Evolutionary conservation across 495 filamentous ascomycete species (phyloP).

Genomic region (Aspergillus ostianus): DNA sequence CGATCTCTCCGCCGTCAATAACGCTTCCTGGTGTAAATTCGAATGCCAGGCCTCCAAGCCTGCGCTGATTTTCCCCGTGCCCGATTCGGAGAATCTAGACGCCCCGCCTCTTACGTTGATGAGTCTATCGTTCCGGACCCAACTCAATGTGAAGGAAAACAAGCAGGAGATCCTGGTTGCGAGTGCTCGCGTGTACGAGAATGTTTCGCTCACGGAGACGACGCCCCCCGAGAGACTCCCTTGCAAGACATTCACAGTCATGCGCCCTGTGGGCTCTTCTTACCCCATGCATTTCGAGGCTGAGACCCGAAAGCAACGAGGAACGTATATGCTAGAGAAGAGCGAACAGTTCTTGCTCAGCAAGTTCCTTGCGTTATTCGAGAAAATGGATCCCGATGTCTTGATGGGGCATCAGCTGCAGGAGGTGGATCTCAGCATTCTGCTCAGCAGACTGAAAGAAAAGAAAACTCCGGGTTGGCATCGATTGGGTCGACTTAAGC

Average conservation of each 20-base stretch:
- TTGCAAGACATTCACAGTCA: slow-evolving; percentile 85
- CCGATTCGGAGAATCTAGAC: slow-evolving; percentile 74
- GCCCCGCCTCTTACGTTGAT: slow-evolving; percentile 87
- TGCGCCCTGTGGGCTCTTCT: slow-evolving; percentile 71
- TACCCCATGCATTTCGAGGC: slow-evolving; percentile 86
- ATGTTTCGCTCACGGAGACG: slow-evolving; percentile 82
- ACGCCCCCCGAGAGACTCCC: slow-evolving; percentile 84
- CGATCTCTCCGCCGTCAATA: slow-evolving; percentile 80
- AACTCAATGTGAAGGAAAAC: slow-evolving; percentile 88
- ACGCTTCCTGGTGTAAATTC: slow-evolving; percentile 95
- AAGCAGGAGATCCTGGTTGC: slow-evolving; percentile 93
- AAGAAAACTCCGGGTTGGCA: slow-evolving; percentile 93
- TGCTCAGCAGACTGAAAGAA: slow-evolving; percentile 83
- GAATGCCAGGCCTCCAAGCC: slow-evolving; percentile 81
- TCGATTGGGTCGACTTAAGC: slow-evolving; percentile 79
- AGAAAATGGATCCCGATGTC: slow-evolving; percentile 87
- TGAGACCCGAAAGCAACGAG: slow-evolving; percentile 66
- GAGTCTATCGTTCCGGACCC: slow-evolving; percentile 86
- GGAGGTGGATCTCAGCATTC: slow-evolving; percentile 90
- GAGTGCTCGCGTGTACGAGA: slow-evolving; percentile 88
- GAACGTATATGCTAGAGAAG: slow-evolving; percentile 74
- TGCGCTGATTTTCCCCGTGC: slow-evolving; percentile 63
- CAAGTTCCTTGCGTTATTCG: slow-evolving; percentile 84
- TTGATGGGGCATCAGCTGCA: slow-evolving; percentile 94
- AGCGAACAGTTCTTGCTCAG: slow-evolving; percentile 79